Evolutionary conservation across 176 grass and related monocot species (phyloP).

Genomic region (Panicum miliaceum): DNA sequence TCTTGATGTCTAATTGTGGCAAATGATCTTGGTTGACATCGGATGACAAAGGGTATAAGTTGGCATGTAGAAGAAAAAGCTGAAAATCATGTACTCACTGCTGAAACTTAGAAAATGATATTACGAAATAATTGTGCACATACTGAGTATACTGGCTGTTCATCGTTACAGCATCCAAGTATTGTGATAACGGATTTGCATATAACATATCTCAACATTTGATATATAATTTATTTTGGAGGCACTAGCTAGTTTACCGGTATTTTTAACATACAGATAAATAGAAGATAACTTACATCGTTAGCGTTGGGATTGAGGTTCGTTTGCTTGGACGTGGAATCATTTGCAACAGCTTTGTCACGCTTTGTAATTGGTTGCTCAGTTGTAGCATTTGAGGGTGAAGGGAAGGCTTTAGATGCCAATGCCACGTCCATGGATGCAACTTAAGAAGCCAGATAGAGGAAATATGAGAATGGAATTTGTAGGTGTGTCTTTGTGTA

Average conservation of each 20-base stretch:
- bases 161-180: too few relatives aligned
- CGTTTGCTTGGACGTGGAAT: neutral
- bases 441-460: neutral
- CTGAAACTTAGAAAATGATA: neutral
- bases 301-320: neutral
- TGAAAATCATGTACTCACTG: neutral
- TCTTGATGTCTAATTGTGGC: neutral
- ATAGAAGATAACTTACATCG: conserved; percentile 16
- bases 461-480: neutral
- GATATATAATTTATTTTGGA: neutral
- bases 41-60: neutral
- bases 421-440: conserved; percentile 44
- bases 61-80: neutral
- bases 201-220: too few relatives aligned
- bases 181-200: neutral
- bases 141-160: neutral
- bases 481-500: neutral
- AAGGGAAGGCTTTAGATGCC: conserved; percentile 42
- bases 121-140: neutral
- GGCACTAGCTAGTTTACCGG: neutral
- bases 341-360: neutral
- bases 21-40: neutral
- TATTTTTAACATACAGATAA: neutral
- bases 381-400: neutral
- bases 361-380: conserved; percentile 6